Conservation (phyloP, 352 stramenopile genomes). For the Pythium brassicae region DNA sequence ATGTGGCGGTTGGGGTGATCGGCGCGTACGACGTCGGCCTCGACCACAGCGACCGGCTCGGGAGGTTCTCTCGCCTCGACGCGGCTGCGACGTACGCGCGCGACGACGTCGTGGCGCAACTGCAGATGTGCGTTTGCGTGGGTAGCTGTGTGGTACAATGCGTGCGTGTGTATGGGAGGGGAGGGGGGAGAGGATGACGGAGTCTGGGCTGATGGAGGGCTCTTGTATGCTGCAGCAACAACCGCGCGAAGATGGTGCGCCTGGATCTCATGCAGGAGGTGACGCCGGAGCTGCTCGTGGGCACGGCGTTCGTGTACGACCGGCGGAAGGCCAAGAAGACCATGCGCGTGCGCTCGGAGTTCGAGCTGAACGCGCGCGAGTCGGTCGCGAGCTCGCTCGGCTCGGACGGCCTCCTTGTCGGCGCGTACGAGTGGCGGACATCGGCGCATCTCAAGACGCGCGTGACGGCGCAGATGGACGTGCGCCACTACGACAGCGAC, state of each 20-base stretch:
- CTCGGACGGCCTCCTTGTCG: conserved; percentile 70
- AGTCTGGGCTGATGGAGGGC: conserved; percentile 2
- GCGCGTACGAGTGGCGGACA: conserved; percentile 74
- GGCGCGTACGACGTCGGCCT: conserved; percentile 77
- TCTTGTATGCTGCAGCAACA: conserved; percentile 34
- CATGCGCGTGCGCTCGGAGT: conserved; percentile 52
- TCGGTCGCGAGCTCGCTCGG: conserved; percentile 55
- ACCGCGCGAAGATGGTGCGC: conserved; percentile 54
- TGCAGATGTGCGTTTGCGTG: conserved; percentile 63
- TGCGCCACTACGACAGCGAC: conserved; percentile 82
- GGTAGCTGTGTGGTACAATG: too few relatives aligned
- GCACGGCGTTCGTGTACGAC: conserved; percentile 60
- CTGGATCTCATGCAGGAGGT: conserved; percentile 63
- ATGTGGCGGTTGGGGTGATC: conserved; percentile 38
- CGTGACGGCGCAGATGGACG: conserved; percentile 72
- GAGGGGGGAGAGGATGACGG: too few relatives aligned
- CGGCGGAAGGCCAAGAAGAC: conserved; percentile 65
- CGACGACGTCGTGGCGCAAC: conserved; percentile 55
- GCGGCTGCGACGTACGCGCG: conserved; percentile 53
- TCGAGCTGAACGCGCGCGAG: conserved; percentile 42
- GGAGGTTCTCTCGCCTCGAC: conserved; percentile 60
- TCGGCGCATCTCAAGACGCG: conserved; percentile 72
- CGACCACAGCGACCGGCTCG: conserved; percentile 69
- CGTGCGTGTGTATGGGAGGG: not conserved
- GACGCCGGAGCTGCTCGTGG: conserved; percentile 49